phyloP scores from a whole-genome alignment of 192 early-diverging fungal species.

The Coemansia sp. region DNA sequence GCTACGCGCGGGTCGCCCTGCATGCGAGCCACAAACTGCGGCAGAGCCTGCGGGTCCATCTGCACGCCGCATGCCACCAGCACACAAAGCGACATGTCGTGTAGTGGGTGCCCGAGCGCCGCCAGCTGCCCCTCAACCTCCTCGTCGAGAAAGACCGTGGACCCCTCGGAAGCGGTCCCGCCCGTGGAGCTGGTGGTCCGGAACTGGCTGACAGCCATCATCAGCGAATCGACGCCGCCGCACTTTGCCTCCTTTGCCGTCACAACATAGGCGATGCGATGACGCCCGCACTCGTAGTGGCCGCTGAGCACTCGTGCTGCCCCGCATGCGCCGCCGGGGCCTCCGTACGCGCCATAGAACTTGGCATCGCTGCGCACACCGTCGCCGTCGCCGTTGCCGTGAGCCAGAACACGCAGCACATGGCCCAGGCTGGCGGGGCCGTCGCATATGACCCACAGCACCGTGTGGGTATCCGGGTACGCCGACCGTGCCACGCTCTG shows the following conservation, averaged over 20 bases:
- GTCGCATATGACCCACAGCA: slow-evolving; percentile 51
- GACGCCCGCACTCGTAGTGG: slow-evolving; percentile 84
- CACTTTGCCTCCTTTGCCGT: slow-evolving; percentile 70
- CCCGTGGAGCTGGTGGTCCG: slow-evolving; percentile 25
- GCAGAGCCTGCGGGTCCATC: slow-evolving; percentile 44
- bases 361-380: slow-evolving; percentile 41
- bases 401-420: slow-evolving; percentile 37
- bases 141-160: slow-evolving; percentile 50
- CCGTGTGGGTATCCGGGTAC: slow-evolving; percentile 35
- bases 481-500: slow-evolving; percentile 45
- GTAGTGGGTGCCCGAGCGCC: slow-evolving; percentile 29
- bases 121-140: slow-evolving; percentile 44
- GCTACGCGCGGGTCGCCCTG: slow-evolving; percentile 19
- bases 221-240: slow-evolving; percentile 48
- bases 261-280: slow-evolving; percentile 89
- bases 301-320: slow-evolving; percentile 79
- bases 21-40: slow-evolving; percentile 52
- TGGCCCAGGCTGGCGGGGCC: slow-evolving; percentile 23
- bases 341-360: slow-evolving; percentile 47
- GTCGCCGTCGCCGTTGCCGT: too few relatives aligned
- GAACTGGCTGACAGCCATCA: slow-evolving; percentile 51
- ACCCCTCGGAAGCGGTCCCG: background rate
- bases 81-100: slow-evolving; percentile 25
- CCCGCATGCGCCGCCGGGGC: slow-evolving; percentile 24
- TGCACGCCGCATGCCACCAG: slow-evolving; percentile 40